A percentile compares a stretch with the other conserved stretches of the same genome.
These are phyloP conservation scores for Daldinia loculata DNA, from an alignment of 495 filamentous ascomycete genomes.

Conservation along the genomic window DNA sequence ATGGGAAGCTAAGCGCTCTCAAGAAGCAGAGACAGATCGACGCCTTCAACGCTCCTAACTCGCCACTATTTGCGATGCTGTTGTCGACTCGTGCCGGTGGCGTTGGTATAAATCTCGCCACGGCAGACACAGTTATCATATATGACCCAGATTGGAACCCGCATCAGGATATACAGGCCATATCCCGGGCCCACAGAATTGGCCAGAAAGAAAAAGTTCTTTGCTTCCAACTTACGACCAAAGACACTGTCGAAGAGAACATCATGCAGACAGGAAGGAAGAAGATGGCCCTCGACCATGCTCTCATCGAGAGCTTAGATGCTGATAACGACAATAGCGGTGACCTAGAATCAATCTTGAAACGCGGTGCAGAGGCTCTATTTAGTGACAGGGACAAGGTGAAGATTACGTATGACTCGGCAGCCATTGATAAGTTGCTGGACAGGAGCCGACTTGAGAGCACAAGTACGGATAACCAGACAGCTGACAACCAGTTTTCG, in stretches of 20 bases:
- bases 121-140: slow-evolving; percentile 97
- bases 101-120: slow-evolving; percentile 97
- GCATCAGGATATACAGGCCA: slow-evolving; percentile 95
- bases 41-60: slow-evolving; percentile 86
- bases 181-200: slow-evolving; percentile 93
- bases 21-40: slow-evolving; percentile 96
- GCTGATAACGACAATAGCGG: slow-evolving; percentile 74
- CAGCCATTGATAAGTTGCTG: slow-evolving; percentile 84
- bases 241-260: slow-evolving; percentile 89
- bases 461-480: slow-evolving; percentile 65
- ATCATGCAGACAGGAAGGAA: slow-evolving; percentile 96
- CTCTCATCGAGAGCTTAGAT: slow-evolving; percentile 90
- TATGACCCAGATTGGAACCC: slow-evolving; percentile 98
- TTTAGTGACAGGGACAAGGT: slow-evolving; percentile 76
- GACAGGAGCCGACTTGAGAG: slow-evolving; percentile 85
- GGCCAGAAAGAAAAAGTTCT: slow-evolving; percentile 95
- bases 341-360: slow-evolving; percentile 88
- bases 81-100: slow-evolving; percentile 94
- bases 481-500: slow-evolving; percentile 80
- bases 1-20: slow-evolving; percentile 79
- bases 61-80: slow-evolving; percentile 85
- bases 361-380: slow-evolving; percentile 84
- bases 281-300: slow-evolving; percentile 93
- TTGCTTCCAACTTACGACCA: slow-evolving; percentile 92
- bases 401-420: slow-evolving; percentile 76